Evolutionary conservation across 2,329 filamentous ascomycete species (phyloP).

Genomic region (Ophiostoma populinum): DNA sequence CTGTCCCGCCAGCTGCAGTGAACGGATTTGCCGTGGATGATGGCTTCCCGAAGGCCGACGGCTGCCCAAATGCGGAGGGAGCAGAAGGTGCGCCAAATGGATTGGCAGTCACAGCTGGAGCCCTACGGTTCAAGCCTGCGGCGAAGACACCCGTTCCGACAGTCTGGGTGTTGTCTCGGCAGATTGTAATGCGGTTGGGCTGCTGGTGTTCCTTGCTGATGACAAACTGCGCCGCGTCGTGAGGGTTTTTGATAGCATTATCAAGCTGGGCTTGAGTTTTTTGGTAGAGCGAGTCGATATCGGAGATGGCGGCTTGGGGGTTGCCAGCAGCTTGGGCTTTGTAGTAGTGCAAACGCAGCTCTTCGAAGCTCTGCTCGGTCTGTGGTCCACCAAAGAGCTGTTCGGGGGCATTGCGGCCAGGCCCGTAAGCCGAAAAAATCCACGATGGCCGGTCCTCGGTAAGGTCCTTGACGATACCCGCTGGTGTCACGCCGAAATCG

Average conservation of each 20-base stretch:
- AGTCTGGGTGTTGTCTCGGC: slow-evolving; percentile 26
- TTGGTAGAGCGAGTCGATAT: slow-evolving; percentile 43
- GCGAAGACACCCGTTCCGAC: slow-evolving; percentile 28
- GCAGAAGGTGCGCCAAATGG: slow-evolving; percentile 9
- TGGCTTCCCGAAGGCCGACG: slow-evolving; percentile 1
- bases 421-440: slow-evolving; percentile 75
- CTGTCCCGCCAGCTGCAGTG: no score
- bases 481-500: slow-evolving; percentile 36
- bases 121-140: slow-evolving; percentile 17
- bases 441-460: slow-evolving; percentile 58
- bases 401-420: slow-evolving; percentile 56
- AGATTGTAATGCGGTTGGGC: slow-evolving; percentile 56
- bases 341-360: slow-evolving; percentile 63
- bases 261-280: slow-evolving; percentile 57
- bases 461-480: slow-evolving; percentile 48
- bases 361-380: slow-evolving; percentile 77
- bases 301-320: slow-evolving; percentile 33
- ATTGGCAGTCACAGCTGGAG: slow-evolving; percentile 6
- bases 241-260: slow-evolving; percentile 47
- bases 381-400: slow-evolving; percentile 68
- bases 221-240: slow-evolving; percentile 57
- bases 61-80: slow-evolving; percentile 1
- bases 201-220: slow-evolving; percentile 48
- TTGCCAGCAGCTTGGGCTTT: slow-evolving; percentile 42
- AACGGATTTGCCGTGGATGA: no score